Percentiles rank a stretch among this genome's conserved stretches.
Evolutionary conservation across 2,329 filamentous ascomycete genomes (phyloP).

Genomic region (Drechslerella coelobrocha): DNA sequence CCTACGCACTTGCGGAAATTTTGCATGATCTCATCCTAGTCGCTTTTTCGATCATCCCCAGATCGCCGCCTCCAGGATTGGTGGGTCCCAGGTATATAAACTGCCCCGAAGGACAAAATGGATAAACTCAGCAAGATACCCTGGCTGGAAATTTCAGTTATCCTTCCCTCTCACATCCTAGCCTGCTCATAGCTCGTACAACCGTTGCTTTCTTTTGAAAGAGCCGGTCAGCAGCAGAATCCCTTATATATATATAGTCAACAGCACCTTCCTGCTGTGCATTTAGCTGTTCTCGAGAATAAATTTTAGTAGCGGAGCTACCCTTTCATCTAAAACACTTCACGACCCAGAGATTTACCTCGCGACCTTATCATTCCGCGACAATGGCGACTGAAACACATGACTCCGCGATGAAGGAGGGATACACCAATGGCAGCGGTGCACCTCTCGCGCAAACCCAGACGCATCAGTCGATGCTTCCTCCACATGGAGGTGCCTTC

Average conservation of each 20-base stretch:
- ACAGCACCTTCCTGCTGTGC: conserved; percentile 1
- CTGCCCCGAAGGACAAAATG: conserved; percentile 27
- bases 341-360: conserved; percentile 32
- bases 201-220: conserved; percentile 25
- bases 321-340: neutral
- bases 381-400: conserved; percentile 34
- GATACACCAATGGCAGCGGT: conserved; percentile 38
- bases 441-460: conserved; percentile 40
- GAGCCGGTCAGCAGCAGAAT: conserved; percentile 30
- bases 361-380: conserved; percentile 2
- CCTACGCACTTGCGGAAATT: conserved; percentile 50
- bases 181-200: conserved; percentile 21
- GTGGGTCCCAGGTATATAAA: conserved; percentile 47
- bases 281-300: conserved; percentile 13
- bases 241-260: conserved; percentile 39
- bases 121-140: conserved; percentile 45
- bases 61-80: conserved; percentile 27
- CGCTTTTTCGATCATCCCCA: conserved; percentile 46
- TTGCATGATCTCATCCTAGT: conserved; percentile 51
- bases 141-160: conserved; percentile 37
- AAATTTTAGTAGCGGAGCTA: conserved; percentile 23
- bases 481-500: conserved; percentile 74
- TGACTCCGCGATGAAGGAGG: conserved; percentile 22
- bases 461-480: conserved; percentile 56
- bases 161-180: conserved; percentile 27